These are phyloP conservation scores for Mucor circinelloides DNA, from an alignment of 371 early-diverging fungal species.

Conservation along the genomic window DNA sequence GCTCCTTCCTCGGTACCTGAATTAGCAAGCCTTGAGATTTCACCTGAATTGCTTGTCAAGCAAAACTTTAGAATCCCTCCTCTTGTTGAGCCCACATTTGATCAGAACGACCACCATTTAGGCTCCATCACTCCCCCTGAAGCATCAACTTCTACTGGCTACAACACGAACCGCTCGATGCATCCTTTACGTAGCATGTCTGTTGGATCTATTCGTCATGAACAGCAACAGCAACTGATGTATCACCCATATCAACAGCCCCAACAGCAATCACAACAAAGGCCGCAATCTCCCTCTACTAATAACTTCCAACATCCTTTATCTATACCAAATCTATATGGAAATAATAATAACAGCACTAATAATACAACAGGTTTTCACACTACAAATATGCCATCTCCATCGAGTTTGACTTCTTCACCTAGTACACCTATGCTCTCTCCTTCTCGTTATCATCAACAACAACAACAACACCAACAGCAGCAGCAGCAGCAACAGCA, in stretches of 20 bases:
- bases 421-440: conserved; percentile 43
- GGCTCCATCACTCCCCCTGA: conserved; percentile 30
- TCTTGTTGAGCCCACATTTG: conserved; percentile 43
- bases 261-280: conserved; percentile 3
- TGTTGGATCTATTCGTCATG: conserved; percentile 30
- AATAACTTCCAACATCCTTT: conserved; percentile 11
- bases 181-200: conserved; percentile 47
- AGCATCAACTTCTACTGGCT: conserved; percentile 10
- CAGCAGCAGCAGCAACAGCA: conserved; percentile 25
- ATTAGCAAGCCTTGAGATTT: conserved; percentile 58
- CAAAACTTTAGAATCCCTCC: conserved; percentile 61
- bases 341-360: not conserved
- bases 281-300: not conserved
- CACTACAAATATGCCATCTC: conserved; percentile 30
- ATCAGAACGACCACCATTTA: conserved; percentile 9
- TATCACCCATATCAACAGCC: conserved; percentile 9
- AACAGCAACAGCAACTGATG: conserved; percentile 12
- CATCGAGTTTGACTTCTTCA: conserved; percentile 36
- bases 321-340: conserved; percentile 24
- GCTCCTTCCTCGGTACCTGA: conserved; percentile 59
- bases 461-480: not conserved
- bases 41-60: conserved; percentile 51
- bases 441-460: conserved; percentile 24
- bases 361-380: not conserved
- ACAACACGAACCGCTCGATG: conserved; percentile 20